Conservation (phyloP, 164 flowering plant species). For the Paratinospora sagittata region DNA sequence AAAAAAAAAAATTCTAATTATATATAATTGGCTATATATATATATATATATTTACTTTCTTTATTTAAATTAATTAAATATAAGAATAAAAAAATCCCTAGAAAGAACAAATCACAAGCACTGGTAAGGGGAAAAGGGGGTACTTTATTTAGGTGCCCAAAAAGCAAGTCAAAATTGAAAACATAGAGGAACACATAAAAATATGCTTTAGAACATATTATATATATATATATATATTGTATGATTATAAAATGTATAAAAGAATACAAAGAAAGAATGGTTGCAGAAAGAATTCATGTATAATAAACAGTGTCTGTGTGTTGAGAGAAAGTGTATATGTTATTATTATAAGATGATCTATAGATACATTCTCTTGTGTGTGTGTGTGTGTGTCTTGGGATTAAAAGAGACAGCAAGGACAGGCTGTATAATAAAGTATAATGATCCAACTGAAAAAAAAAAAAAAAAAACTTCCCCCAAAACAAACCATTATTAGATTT, state of each 20-base stretch:
- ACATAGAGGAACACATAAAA: not conserved
- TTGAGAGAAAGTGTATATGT: too few relatives aligned
- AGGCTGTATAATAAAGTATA: too few relatives aligned
- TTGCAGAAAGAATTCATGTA: not conserved
- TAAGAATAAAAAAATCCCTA: not conserved
- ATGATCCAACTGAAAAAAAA: slow-evolving; percentile 3
- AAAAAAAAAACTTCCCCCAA: not conserved
- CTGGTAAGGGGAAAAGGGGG: not conserved
- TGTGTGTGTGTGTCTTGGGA: not conserved
- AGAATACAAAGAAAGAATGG: not conserved
- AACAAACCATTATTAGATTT: not conserved
- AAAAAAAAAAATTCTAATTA: too few relatives aligned
- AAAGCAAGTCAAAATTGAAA: not conserved
- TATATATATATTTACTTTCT: too few relatives aligned
- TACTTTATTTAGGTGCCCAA: slow-evolving; percentile 2
- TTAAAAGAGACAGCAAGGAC: slow-evolving; percentile 1
- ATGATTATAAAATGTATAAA: not conserved
- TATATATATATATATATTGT: not conserved
- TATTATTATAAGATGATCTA: not conserved
- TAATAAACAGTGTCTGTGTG: too few relatives aligned
- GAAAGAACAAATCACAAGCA: not conserved
- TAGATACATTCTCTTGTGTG: not conserved
- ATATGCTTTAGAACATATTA: not conserved
- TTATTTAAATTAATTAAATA: too few relatives aligned
- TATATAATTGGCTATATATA: not conserved